These are phyloP conservation scores for Teratosphaeria destructans DNA, from an alignment of 2,329 filamentous ascomycete species.

Conservation along the genomic window DNA sequence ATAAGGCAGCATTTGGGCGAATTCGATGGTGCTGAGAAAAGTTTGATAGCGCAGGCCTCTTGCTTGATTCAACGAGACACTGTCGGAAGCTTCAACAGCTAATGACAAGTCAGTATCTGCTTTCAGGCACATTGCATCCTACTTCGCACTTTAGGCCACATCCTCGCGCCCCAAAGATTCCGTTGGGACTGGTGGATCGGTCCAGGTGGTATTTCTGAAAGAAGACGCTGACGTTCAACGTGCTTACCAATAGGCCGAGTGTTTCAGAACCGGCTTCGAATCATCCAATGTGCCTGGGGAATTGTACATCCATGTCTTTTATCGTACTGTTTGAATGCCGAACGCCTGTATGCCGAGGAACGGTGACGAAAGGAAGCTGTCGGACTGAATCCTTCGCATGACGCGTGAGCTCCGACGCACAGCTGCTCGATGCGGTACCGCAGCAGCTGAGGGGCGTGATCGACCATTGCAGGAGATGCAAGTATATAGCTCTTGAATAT, in stretches of 20 bases:
- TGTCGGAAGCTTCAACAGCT: neutral
- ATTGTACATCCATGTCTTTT: too few species aligned
- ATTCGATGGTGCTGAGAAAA: neutral
- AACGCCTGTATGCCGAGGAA: neutral
- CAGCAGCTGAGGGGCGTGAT: neutral
- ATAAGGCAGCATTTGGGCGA: conserved; percentile 15
- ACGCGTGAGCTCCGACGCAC: neutral
- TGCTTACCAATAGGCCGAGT: too few species aligned
- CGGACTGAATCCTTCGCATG: neutral
- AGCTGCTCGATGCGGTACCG: neutral
- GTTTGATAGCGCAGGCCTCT: neutral
- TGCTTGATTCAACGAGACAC: neutral
- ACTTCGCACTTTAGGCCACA: neutral
- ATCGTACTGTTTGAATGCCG: neutral
- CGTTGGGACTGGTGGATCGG: neutral
- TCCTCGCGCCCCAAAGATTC: too few species aligned
- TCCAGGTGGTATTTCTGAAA: neutral
- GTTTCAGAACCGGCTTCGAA: too few species aligned
- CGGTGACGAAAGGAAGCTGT: neutral
- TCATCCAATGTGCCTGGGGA: too few species aligned
- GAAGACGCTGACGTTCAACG: too few species aligned
- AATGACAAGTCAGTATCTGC: neutral
- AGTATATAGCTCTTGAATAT: neutral
- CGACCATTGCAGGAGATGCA: neutral
- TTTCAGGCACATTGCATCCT: neutral